Conservation (phyloP, 1,284 basidiomycete genomes). For the Cutaneotrichosporon sp. region DNA sequence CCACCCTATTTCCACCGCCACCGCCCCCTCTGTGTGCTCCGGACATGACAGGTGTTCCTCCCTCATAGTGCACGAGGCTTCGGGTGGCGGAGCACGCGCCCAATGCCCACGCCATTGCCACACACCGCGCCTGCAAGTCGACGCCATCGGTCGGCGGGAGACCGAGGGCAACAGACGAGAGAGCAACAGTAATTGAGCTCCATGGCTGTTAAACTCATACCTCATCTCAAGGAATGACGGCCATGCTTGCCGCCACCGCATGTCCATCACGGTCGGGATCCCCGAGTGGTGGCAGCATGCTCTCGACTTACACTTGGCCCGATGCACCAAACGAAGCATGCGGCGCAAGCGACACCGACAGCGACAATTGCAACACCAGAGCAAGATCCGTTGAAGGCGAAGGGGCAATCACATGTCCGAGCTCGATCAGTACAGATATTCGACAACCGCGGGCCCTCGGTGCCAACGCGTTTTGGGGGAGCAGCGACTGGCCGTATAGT, state of each 20-base stretch:
- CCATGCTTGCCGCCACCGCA: slow-evolving; percentile 3
- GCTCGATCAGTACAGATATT: not conserved
- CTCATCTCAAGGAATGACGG: slow-evolving; percentile 2
- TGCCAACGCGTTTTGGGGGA: not conserved
- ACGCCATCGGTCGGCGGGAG: not conserved
- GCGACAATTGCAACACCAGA: not conserved
- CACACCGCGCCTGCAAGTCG: not conserved
- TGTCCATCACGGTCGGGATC: not conserved
- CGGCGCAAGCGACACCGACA: not conserved
- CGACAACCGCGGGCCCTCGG: not conserved
- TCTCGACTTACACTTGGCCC: slow-evolving; percentile 12
- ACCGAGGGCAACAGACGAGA: not conserved
- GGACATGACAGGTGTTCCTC: not conserved
- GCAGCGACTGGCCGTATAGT: slow-evolving; percentile 2
- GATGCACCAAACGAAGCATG: slow-evolving; percentile 2
- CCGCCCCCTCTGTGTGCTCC: not conserved
- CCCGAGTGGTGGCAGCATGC: not conserved
- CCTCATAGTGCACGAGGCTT: not conserved
- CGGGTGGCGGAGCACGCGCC: not conserved
- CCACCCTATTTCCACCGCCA: not conserved
- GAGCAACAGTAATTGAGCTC: not conserved
- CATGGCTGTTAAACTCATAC: not conserved
- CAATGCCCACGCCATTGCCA: not conserved
- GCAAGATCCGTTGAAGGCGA: not conserved
- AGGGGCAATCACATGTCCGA: not conserved